Conservation (phyloP, 192 early-diverging fungal species). For the Diversispora eburnea region DNA sequence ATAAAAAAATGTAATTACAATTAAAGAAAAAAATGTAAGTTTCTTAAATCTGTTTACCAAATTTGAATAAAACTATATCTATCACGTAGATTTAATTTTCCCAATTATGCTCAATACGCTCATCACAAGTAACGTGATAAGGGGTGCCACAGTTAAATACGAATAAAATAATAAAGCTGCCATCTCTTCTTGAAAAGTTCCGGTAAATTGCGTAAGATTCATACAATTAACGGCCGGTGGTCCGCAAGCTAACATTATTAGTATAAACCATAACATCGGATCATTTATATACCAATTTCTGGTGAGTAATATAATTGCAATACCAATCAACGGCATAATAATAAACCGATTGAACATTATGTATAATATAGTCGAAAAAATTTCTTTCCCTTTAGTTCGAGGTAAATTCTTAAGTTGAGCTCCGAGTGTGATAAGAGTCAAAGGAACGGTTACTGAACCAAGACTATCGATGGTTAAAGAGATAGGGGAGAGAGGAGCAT, state of each 20-base stretch:
- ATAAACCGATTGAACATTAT: constrained; percentile 10
- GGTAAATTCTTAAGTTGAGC: constrained; percentile 30
- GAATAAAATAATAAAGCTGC: constrained; percentile 28
- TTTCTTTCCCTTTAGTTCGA: neutral
- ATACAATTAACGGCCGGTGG: constrained; percentile 32
- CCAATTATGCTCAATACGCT: neutral
- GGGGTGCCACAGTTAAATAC: constrained; percentile 11
- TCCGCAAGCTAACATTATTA: constrained; percentile 25
- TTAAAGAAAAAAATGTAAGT: no score
- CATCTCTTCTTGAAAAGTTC: constrained; percentile 24
- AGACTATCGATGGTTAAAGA: constrained; percentile 9
- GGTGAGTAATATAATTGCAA: neutral
- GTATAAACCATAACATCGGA: constrained; percentile 31
- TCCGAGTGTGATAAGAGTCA: constrained; percentile 26
- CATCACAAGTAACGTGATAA: constrained; percentile 14
- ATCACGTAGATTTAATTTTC: no score
- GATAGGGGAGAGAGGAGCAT: neutral
- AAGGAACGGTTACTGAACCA: constrained; percentile 22
- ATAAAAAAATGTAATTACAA: no score
- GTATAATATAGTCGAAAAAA: constrained; percentile 1
- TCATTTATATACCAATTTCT: constrained; percentile 13
- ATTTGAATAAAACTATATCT: no score
- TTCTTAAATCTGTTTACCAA: no score
- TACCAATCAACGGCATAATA: constrained; percentile 29
- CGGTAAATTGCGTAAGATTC: constrained; percentile 26